Conservation (phyloP, 257 asterid species). For the Schizonepeta tenuifolia region DNA sequence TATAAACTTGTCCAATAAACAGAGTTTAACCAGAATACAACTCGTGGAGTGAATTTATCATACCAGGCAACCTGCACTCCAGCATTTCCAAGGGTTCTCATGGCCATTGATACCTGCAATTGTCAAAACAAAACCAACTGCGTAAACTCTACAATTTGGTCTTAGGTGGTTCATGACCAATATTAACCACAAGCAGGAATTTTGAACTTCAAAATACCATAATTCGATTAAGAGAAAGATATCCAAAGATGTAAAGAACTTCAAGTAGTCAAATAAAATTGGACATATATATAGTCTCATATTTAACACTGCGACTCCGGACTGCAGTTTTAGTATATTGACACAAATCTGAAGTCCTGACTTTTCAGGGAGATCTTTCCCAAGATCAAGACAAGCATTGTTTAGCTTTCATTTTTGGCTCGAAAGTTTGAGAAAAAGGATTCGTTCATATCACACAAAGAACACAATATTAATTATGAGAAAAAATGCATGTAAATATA, state of each 20-base stretch:
- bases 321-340: conserved; percentile 11
- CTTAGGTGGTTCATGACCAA: background rate
- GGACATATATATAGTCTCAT: background rate
- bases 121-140: conserved; percentile 26
- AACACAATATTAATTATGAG: background rate
- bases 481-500: conserved; percentile 8
- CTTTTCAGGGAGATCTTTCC: background rate
- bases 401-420: conserved; percentile 1
- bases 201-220: conserved; percentile 8
- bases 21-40: background rate
- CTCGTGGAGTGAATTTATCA: conserved; percentile 27
- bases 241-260: conserved; percentile 16
- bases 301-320: background rate
- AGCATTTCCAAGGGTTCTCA: conserved; percentile 80
- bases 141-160: conserved; percentile 21
- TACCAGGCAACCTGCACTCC: conserved; percentile 95
- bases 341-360: background rate
- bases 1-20: background rate
- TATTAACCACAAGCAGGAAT: conserved; percentile 4
- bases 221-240: conserved; percentile 15
- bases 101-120: conserved; percentile 89
- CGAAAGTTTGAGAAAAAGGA: background rate
- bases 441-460: conserved; percentile 1
- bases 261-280: background rate
- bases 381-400: background rate